phyloP scores from a whole-genome alignment of 805 yeast genomes.

The Deakozyma indianensis region DNA sequence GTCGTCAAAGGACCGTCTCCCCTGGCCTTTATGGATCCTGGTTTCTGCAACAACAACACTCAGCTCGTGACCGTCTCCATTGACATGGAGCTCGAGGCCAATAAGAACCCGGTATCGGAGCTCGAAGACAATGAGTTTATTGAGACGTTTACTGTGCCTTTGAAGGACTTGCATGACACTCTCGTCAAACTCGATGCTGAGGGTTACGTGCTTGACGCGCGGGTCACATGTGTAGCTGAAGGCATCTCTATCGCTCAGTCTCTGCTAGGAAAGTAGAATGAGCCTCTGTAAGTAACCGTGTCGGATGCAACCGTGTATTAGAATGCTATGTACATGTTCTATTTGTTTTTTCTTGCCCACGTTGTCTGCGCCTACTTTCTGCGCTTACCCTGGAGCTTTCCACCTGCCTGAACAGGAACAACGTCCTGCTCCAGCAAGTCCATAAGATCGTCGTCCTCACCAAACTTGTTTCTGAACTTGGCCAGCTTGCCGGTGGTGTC shows the following conservation, averaged over 20 bases:
- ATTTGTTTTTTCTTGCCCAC: too few relatives aligned
- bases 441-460: constrained; percentile 34
- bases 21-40: constrained; percentile 61
- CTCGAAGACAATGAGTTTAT: constrained; percentile 88
- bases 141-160: constrained; percentile 61
- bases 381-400: constrained; percentile 30
- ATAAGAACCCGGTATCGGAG: constrained; percentile 53
- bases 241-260: constrained; percentile 49
- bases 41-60: constrained; percentile 80
- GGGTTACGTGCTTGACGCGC: constrained; percentile 75
- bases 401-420: constrained; percentile 42
- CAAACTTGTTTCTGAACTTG: constrained; percentile 22
- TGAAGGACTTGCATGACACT: constrained; percentile 39
- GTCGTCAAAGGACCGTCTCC: constrained; percentile 30
- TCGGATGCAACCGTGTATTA: too few relatives aligned
- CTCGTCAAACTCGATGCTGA: constrained; percentile 37
- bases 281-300: too few relatives aligned
- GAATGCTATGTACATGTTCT: too few relatives aligned
- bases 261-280: background rate
- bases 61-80: constrained; percentile 65
- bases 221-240: constrained; percentile 73
- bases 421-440: constrained; percentile 46
- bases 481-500: constrained; percentile 67
- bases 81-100: constrained; percentile 53
- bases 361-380: constrained; percentile 22